These are phyloP conservation scores for Yamadazyma nakazawae DNA, from an alignment of 805 yeast species.

Conservation along the genomic window DNA sequence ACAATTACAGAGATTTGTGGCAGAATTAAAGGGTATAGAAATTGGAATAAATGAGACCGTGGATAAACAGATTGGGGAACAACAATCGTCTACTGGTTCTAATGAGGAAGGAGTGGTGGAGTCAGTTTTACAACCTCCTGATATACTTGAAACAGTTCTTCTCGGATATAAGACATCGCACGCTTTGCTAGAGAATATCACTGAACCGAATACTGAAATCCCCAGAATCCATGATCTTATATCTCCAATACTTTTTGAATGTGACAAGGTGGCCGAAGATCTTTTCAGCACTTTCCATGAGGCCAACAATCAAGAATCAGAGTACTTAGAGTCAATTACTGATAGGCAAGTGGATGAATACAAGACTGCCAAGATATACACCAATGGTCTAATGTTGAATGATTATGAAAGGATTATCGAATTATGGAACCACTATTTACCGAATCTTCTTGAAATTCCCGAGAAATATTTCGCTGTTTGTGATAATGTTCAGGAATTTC, in stretches of 20 bases:
- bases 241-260: constrained; percentile 18
- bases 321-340: constrained; percentile 27
- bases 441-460: constrained; percentile 22
- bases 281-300: constrained; percentile 19
- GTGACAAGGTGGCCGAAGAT: constrained; percentile 19
- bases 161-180: constrained; percentile 27
- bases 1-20: constrained; percentile 26
- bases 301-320: constrained; percentile 13
- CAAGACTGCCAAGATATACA: constrained; percentile 25
- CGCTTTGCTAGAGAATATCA: constrained; percentile 28
- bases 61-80: neutral
- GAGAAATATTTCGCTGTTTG: constrained; percentile 42
- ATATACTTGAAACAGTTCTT: constrained; percentile 31
- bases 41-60: neutral
- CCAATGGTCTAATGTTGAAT: constrained; percentile 23
- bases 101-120: constrained; percentile 12
- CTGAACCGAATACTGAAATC: constrained; percentile 9
- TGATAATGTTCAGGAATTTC: constrained; percentile 41
- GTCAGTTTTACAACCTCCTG: constrained; percentile 32
- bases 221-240: constrained; percentile 13
- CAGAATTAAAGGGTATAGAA: constrained; percentile 16
- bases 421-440: constrained; percentile 28
- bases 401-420: constrained; percentile 23
- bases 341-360: constrained; percentile 28
- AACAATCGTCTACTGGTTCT: neutral